Evolutionary conservation across 2,329 filamentous ascomycete species (phyloP).

Genomic region (Nemania serpens): DNA sequence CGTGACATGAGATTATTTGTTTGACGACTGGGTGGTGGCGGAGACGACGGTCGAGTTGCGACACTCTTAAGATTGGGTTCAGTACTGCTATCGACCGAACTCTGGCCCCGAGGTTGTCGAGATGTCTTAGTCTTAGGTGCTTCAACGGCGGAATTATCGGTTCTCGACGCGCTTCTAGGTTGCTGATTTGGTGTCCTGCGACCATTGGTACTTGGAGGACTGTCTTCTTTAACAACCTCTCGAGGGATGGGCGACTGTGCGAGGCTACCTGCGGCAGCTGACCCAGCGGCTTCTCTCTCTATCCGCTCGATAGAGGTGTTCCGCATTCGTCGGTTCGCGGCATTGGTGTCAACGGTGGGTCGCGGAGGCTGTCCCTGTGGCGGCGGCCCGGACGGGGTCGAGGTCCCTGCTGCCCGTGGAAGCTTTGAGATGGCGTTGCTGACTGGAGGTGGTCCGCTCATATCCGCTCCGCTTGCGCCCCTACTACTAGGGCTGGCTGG

Average conservation of each 20-base stretch:
- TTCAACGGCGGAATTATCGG: slow-evolving; percentile 43
- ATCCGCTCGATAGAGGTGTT: slow-evolving; percentile 56
- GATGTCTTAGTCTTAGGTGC: slow-evolving; percentile 50
- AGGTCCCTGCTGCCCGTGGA: slow-evolving; percentile 46
- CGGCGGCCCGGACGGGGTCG: slow-evolving; percentile 55
- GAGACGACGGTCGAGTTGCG: slow-evolving; percentile 56
- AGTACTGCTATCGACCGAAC: slow-evolving; percentile 70
- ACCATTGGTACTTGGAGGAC: slow-evolving; percentile 61
- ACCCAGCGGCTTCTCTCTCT: slow-evolving; percentile 43
- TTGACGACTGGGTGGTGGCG: slow-evolving; percentile 62
- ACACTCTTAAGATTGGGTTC: slow-evolving; percentile 57
- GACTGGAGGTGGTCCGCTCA: slow-evolving; percentile 42
- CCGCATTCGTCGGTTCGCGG: slow-evolving; percentile 48
- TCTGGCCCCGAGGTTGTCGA: slow-evolving; percentile 63
- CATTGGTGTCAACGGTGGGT: slow-evolving; percentile 49
- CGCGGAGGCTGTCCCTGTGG: slow-evolving; percentile 60
- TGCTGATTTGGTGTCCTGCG: slow-evolving; percentile 66
- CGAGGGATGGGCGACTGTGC: slow-evolving; percentile 51
- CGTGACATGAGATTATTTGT: slow-evolving; percentile 62
- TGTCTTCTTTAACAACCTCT: slow-evolving; percentile 54
- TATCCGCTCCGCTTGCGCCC: slow-evolving; percentile 49
- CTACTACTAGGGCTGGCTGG: slow-evolving; percentile 47
- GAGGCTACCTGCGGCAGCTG: slow-evolving; percentile 44
- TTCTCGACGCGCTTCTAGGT: slow-evolving; percentile 44
- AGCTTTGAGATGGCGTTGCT: slow-evolving; percentile 46